Base-by-base conservation (phyloP, 2,329 filamentous ascomycete species). In the Paecilomyces dactylethromorphus region DNA sequence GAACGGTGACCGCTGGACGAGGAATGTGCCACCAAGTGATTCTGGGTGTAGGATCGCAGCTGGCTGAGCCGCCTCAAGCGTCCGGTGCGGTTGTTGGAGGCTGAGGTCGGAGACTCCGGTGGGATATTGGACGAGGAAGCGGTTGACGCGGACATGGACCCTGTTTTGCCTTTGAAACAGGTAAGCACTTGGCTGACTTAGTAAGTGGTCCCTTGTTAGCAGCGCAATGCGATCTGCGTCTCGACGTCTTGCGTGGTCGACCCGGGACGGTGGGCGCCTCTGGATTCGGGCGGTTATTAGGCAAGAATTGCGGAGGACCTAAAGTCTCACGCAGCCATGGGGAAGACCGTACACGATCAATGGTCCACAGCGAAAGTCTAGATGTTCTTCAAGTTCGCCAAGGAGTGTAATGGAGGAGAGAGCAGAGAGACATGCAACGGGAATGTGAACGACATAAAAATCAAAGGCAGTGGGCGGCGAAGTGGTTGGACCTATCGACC, bases 31-130 rank as follows among this genome's bases (percentile, higher is more conserved):
- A 64, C 64, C 59, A 66, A 61, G 60, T 70, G 67, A 56, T 66
- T 69, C 53, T 75, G 69, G 2, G 73, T 73, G 63, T 74, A 74
- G 49, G 72, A 68, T 58, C 74, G 71, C 58, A 77, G 68, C 65
- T 74, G 73, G 67, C 73, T 76, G 53, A 77, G 65, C 54, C 75
- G 72, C 53, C 74, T 73, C 60, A 76, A 67, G 57, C 70, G 71
- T 56, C 73, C 69, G 53, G 68, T 65, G 62, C 73, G 72, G 67
- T 63, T 57, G 35, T 55, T 31, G 22, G 61, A 29, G 13, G 53
- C 18, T 24, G 35, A 52, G 55, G 35, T n/a, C 21, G 54, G 61
- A 59, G 61, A 60, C 57, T 74, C 71, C 59, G 71, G 62, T 58
- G 69, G 60, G 62, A 66, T 57, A 62, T 61, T 63, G 71, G 71